A percentile compares a stretch with the other conserved stretches of the same genome.
These are phyloP conservation scores for Crithidia fasciculata DNA, from an alignment of 208 protist species.

Conservation along the genomic window DNA sequence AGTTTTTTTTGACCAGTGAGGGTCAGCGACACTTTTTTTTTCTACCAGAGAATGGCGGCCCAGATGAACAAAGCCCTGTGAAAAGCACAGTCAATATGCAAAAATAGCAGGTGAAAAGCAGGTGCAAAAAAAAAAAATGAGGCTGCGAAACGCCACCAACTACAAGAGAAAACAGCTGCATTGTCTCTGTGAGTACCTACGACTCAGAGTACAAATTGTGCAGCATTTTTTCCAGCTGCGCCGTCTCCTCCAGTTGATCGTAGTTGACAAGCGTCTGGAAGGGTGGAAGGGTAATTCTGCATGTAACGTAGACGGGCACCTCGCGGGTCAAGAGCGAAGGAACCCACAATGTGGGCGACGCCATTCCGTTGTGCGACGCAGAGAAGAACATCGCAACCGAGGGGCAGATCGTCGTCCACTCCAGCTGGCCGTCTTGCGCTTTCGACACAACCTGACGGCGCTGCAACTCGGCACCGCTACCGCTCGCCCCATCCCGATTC, in stretches of 20 bases:
- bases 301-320: background rate
- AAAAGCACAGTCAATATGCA: too few species aligned
- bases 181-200: too few species aligned
- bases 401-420: slow-evolving; percentile 10
- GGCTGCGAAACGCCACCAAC: background rate
- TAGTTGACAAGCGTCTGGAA: slow-evolving; percentile 5
- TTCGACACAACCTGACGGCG: background rate
- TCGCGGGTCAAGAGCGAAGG: background rate
- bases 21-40: too few species aligned
- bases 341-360: background rate
- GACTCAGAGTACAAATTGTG: background rate
- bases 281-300: background rate
- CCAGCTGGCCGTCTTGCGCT: background rate
- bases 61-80: too few species aligned
- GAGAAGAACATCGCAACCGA: background rate
- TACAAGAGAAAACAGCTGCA: background rate
- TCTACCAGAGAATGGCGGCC: too few species aligned
- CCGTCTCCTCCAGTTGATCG: background rate
- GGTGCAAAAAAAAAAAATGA: background rate
- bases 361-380: background rate
- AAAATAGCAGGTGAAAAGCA: background rate
- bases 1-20: too few species aligned
- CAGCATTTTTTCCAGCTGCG: background rate
- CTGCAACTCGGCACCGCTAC: background rate
- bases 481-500: background rate